phyloP scores from a whole-genome alignment of 352 stramenopile genomes.

The Blastocystis sp. region DNA sequence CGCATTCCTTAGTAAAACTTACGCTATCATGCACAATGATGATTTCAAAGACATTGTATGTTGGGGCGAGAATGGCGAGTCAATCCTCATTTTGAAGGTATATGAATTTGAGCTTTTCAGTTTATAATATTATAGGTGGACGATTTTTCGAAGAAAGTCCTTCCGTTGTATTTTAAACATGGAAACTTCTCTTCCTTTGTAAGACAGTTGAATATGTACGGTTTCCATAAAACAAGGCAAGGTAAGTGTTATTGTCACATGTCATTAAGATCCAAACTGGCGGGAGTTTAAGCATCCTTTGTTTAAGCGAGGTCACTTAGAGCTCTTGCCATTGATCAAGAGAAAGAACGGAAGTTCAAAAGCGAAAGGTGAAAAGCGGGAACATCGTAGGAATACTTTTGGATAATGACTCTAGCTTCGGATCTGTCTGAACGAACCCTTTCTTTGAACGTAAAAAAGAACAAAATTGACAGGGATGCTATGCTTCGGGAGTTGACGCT shows the following conservation, averaged over 20 bases:
- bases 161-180: slow-evolving; percentile 83
- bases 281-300: slow-evolving; percentile 61
- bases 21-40: slow-evolving; percentile 78
- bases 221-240: slow-evolving; percentile 72
- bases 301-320: slow-evolving; percentile 54
- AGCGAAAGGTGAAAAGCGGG: slow-evolving; percentile 41
- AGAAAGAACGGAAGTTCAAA: slow-evolving; percentile 53
- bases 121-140: slow-evolving; percentile 67
- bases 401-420: not conserved
- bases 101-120: not conserved
- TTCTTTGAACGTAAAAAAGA: slow-evolving; percentile 54
- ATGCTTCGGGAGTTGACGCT: slow-evolving; percentile 39
- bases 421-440: slow-evolving; percentile 12
- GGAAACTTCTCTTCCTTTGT: slow-evolving; percentile 83
- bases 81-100: slow-evolving; percentile 71
- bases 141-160: slow-evolving; percentile 76
- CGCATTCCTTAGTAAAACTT: slow-evolving; percentile 80
- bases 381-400: not conserved
- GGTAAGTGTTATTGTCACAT: not conserved
- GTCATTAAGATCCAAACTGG: slow-evolving; percentile 61
- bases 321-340: slow-evolving; percentile 52
- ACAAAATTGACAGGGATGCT: slow-evolving; percentile 30
- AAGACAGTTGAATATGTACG: slow-evolving; percentile 83
- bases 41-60: slow-evolving; percentile 70
- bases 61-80: slow-evolving; percentile 74